Base-by-base conservation (phyloP, 2,329 filamentous ascomycete genomes). In the Sporothrix brasiliensis region DNA sequence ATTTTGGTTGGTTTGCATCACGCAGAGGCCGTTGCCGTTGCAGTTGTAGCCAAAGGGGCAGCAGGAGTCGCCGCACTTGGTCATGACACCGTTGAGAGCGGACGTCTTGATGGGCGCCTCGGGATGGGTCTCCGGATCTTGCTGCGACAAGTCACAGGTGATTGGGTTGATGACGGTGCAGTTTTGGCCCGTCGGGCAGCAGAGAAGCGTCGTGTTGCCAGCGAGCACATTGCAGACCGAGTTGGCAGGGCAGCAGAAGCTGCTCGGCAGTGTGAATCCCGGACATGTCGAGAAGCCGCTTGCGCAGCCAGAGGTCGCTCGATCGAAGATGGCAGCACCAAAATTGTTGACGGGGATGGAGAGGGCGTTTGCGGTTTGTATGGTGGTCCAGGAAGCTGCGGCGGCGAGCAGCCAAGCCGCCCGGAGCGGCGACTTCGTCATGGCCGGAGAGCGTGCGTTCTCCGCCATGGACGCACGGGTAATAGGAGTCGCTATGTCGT, bases 31-130 rank as follows among this genome's bases (percentile, higher is more conserved):
- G 54, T 80, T 80, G 68, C 77, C 77, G 49, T 84, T 79, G 79
- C 91, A 94, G 1, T 81, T 80, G 79, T 90, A 93, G 2, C 91
- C 91, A 78, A 89, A 89, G 0, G 91, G 91, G 77, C 91, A 94
- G 79, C 91, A 94, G n/a, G 74, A 69, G 74, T 75, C 77, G 16
- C 85, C 89, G 75, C 91, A 93, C 24, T 79, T 83, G 1, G 81
- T 79, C 16, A 93, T 81, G 13, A 81, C 79, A 11, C 85, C 82
- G 21, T 83, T 82, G 41, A 91, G 85, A 10, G 87, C 84, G 11
- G 86, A 87, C 0, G 91, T 91, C 79, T 92, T 91, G 75, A 93
- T 81, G 39, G 85, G 82, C 44, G 88, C 88, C 34, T 82, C 79
- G 13, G 88, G 88, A 73, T 88, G 80, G 21, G 80, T 74, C 10